Percentiles rank a stretch among this genome's conserved stretches.
Conservation (phyloP, 495 filamentous ascomycete genomes). For the Penicillium paxilli region DNA sequence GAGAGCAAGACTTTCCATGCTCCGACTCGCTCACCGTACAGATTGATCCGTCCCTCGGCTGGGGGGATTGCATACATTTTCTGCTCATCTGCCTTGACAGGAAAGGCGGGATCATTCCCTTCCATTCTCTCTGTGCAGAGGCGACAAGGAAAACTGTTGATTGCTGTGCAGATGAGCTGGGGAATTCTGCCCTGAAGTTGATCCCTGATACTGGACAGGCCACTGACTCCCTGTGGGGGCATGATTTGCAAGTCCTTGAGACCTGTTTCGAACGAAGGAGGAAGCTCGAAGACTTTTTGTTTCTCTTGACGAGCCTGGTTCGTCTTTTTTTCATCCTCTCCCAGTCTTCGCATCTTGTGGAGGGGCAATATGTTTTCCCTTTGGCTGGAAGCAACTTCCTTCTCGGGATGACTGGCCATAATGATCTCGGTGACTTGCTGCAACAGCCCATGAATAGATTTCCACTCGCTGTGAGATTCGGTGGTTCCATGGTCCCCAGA, state of each 20-base stretch:
- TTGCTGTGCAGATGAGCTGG: conserved; percentile 6
- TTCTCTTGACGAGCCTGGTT: neutral
- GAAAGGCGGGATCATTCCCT: neutral
- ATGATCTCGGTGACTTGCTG: neutral
- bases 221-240: neutral
- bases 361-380: conserved; percentile 8
- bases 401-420: neutral
- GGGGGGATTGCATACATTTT: neutral
- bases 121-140: conserved; percentile 12
- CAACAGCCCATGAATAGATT: neutral
- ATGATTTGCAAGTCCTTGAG: neutral
- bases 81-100: neutral
- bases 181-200: neutral
- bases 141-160: conserved; percentile 23
- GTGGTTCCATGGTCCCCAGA: conserved; percentile 4
- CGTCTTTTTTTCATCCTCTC: conserved; percentile 13
- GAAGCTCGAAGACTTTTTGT: neutral
- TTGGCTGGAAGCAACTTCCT: neutral
- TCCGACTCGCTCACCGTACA: conserved; percentile 33
- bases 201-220: neutral
- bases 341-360: conserved; percentile 6
- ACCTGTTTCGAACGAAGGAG: neutral
- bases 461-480: neutral
- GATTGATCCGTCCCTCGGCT: conserved; percentile 2
- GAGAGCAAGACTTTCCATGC: conserved; percentile 43